Base-by-base conservation (phyloP, 352 stramenopile genomes). In the Phytophthora citricola region DNA sequence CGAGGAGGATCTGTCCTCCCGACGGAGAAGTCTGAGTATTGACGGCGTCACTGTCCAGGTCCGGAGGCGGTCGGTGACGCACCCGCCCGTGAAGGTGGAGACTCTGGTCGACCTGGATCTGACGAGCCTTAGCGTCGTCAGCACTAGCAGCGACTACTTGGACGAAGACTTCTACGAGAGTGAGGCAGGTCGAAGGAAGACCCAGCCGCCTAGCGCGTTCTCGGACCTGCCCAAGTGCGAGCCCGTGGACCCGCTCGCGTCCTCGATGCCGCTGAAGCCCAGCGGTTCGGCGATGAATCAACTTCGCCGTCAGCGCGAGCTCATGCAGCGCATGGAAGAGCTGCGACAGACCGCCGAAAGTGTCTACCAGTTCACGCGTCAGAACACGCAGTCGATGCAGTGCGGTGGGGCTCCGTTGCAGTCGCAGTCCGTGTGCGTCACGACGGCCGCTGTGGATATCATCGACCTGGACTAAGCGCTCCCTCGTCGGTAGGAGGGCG, bases 331-430 rank as follows among this genome's bases (percentile, higher is more conserved):
- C 38, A 78, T 78, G 66, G 43, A 66, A 39, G 62, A 76, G 52
- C 57, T 78, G 62, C 58, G 67, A 11, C 53, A 69, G 43, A 73
- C 68, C 12, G 71, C 67, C 27, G 71, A 79, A 56, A 71, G 58
- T 45, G 67, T 73, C 9, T 79, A 74, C 56, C 67, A 76, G 29
- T 10, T 76, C 12, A 74, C 67, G 12, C 47, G 58, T 15, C 40
- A 47, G 27, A 73, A 72, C 40, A 74, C 71, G 10, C 45, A 66
- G 53, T 73, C 58, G 10, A 76, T 76, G 62, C 27, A 58, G 12
- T 71, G 38, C 39, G 55, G 66, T 27, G 48, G 48, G 8, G 17
- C 22, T 24, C 15, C 41, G 43, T 38, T 58, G 17, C 51, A 54
- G 22, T 52, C 56, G 39, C 61, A 68, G 39, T 60, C 55, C 9